These are phyloP conservation scores for Vinca major DNA, from an alignment of 305 asterid species.

Conservation along the genomic window DNA sequence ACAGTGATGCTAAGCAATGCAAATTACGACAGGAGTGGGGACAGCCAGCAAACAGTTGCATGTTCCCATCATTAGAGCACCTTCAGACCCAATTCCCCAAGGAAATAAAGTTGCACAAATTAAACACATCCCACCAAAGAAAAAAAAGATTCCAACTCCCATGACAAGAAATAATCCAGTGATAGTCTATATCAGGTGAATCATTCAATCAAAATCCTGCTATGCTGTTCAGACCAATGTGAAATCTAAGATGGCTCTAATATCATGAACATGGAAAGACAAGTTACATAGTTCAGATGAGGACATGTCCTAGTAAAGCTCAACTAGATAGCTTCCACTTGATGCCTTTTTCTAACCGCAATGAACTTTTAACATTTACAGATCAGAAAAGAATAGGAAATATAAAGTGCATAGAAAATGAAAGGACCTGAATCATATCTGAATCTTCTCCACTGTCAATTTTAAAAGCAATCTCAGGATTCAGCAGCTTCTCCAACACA, in stretches of 20 bases:
- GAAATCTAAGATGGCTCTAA: not conserved
- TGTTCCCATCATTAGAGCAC: not conserved
- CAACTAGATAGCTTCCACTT: not conserved
- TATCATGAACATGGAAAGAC: not conserved
- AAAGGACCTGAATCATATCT: conserved; percentile 56
- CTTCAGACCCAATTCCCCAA: not conserved
- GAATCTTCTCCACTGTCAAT: conserved; percentile 54
- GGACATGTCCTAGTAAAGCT: not conserved
- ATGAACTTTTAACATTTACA: not conserved
- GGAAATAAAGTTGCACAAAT: not conserved
- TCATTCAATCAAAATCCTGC: not conserved
- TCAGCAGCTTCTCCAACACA: conserved; percentile 57
- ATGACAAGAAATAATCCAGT: not conserved
- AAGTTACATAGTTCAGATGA: not conserved
- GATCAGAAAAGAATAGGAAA: not conserved
- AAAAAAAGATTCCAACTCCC: not conserved
- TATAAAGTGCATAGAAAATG: conserved; percentile 9
- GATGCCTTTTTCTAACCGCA: not conserved
- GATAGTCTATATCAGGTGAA: not conserved
- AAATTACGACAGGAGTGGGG: not conserved
- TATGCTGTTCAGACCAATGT: not conserved
- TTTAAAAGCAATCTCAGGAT: conserved; percentile 70
- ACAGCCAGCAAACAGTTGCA: not conserved
- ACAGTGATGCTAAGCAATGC: too few species aligned
- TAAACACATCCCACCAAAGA: not conserved